These are phyloP conservation scores for Exophiala xenobiotica DNA, from an alignment of 2,329 filamentous ascomycete species.

Conservation along the genomic window DNA sequence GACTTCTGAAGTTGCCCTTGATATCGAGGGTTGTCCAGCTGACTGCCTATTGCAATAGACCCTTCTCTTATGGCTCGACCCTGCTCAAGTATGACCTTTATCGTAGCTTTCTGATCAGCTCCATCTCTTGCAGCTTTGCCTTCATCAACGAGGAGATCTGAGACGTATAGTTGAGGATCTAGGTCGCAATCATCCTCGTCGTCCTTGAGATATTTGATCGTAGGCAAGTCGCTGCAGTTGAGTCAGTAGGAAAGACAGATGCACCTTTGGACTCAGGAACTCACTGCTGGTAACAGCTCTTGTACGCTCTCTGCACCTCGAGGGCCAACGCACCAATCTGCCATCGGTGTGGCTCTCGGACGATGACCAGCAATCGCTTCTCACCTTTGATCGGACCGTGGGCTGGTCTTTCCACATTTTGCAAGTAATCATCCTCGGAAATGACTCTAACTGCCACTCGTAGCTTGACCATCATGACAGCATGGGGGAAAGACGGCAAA, in stretches of 20 bases:
- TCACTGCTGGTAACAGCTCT: conserved; percentile 28
- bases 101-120: conserved; percentile 26
- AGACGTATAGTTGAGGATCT: conserved; percentile 28
- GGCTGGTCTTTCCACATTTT: conserved; percentile 7
- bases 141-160: conserved; percentile 31
- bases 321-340: conserved; percentile 28
- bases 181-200: conserved; percentile 30
- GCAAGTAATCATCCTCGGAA: conserved; percentile 28
- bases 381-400: conserved; percentile 12
- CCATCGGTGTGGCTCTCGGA: conserved; percentile 29
- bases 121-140: conserved; percentile 29
- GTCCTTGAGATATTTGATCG: conserved; percentile 32
- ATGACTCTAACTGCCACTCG: conserved; percentile 28
- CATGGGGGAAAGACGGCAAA: background rate
- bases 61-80: conserved; percentile 26
- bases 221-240: conserved; percentile 23
- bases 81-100: conserved; percentile 31
- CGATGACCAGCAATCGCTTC: conserved; percentile 26
- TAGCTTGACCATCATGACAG: conserved; percentile 27
- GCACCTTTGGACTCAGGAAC: conserved; percentile 1
- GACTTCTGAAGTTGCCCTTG: conserved; percentile 19
- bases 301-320: conserved; percentile 27
- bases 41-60: conserved; percentile 28
- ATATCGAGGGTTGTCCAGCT: conserved; percentile 23
- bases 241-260: conserved; percentile 3